Base-by-base conservation (phyloP, 257 asterid species). In the Parsonsia alboflavescens region DNA sequence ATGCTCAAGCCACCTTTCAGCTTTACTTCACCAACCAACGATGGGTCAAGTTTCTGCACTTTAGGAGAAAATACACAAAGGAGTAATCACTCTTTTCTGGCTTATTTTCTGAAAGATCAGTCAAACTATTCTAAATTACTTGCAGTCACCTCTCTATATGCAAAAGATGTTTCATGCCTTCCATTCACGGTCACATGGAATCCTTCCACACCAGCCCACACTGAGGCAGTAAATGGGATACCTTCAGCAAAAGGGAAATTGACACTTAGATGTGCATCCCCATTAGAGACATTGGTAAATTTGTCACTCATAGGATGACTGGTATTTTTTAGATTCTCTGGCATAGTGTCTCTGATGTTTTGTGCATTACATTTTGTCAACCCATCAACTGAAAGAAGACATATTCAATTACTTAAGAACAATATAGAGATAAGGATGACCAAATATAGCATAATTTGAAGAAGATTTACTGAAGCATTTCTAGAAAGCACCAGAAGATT, bases 141-240 rank as follows among this genome's bases (percentile, higher is more conserved):
- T 28, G 75, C 54, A 69, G 80, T 77, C 58, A 90, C 99, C 88
- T 90, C 86, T 87, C 94, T 82, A 74, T 90, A 92, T 62, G 83
- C 75, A 80, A 90, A 95, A 59, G 98, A 92, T 17, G 98, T 90
- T 77, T 92, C 99, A 17, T 92, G 98, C 84, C 97, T 89, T 85
- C 99, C 99, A 69, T 95, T 95, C 45, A 95, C 97, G 9, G 99
- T 84, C 92, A 90, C 84, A 82, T 94, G 98, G 73, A 94, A 94
- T 74, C 98, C 99, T 86, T 90, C 96, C 1, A 78, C 45, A 45
- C 99, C 99, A 39, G 89, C 92, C 99, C 99, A 92, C 69, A 94
- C 44, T 62, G 99, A 89, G 81, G 98, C 96, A 67, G 97, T 88
- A 78, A 94, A 94, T 21, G 96, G 98, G 81, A 71, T 87, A 56